phyloP scores from a whole-genome alignment of 495 filamentous ascomycete species.

The Penicillium riverlandense region DNA sequence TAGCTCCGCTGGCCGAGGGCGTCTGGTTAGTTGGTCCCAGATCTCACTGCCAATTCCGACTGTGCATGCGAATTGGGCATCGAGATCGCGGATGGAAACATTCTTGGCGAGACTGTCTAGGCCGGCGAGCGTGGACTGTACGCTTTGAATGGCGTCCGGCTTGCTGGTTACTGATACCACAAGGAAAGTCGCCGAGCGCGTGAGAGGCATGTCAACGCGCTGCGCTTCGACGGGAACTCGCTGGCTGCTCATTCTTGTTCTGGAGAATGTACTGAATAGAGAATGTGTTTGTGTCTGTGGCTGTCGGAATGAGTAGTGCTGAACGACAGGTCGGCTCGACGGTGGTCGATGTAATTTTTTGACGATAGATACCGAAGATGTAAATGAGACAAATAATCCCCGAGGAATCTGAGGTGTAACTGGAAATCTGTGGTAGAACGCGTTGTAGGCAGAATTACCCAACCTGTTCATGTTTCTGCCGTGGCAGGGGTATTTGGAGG shows the following conservation, averaged over 20 bases:
- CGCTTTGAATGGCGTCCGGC: conserved; percentile 24
- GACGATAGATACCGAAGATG: neutral
- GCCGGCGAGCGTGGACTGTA: conserved; percentile 37
- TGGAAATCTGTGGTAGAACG: neutral
- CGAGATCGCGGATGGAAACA: conserved; percentile 44
- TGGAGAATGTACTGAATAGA: neutral
- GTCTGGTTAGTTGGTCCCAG: conserved; percentile 39
- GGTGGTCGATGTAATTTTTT: neutral
- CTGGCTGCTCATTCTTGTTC: conserved; percentile 19
- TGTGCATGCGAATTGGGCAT: conserved; percentile 42
- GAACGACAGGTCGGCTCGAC: neutral
- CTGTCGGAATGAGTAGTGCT: neutral
- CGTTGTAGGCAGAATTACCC: neutral
- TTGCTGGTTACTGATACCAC: conserved; percentile 35
- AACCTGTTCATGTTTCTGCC: neutral
- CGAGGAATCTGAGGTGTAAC: neutral
- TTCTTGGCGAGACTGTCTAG: conserved; percentile 45
- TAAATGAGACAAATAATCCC: neutral
- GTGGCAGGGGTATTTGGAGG: neutral
- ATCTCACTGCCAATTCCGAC: conserved; percentile 46
- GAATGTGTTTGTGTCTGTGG: neutral
- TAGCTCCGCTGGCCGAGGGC: conserved; percentile 43
- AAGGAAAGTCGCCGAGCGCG: conserved; percentile 45
- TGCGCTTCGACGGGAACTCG: conserved; percentile 33
- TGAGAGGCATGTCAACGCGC: conserved; percentile 42